These are phyloP conservation scores for Trichoderma sp. DNA, from an alignment of 2,329 filamentous ascomycete genomes.

Conservation along the genomic window DNA sequence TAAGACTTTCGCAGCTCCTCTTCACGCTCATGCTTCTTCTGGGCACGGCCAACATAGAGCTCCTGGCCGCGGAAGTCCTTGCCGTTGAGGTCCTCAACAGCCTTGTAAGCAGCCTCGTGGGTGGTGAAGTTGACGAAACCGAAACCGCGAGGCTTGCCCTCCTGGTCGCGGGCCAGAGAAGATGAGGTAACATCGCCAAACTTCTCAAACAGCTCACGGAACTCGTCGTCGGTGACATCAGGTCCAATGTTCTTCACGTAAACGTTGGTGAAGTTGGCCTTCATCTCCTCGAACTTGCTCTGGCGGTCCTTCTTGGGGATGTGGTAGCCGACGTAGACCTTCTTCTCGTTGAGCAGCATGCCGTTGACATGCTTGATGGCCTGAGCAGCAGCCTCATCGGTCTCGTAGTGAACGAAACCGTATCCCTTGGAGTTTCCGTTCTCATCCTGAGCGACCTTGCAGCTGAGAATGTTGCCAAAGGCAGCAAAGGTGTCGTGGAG, in stretches of 20 bases:
- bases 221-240: slow-evolving; percentile 89
- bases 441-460: slow-evolving; percentile 99
- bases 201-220: slow-evolving; percentile 88
- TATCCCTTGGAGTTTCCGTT: slow-evolving; percentile 96
- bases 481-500: slow-evolving; percentile 98
- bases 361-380: slow-evolving; percentile 99
- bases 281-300: slow-evolving; percentile 99
- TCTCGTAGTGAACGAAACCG: slow-evolving; percentile 99
- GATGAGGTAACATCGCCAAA: slow-evolving; percentile 95
- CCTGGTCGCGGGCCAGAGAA: slow-evolving; percentile 83
- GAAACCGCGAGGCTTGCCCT: slow-evolving; percentile 93
- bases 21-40: slow-evolving; percentile 99
- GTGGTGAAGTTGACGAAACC: slow-evolving; percentile 95
- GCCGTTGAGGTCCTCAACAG: slow-evolving; percentile 89
- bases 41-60: slow-evolving; percentile 95
- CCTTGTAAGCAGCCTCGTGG: slow-evolving; percentile 81
- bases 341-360: slow-evolving; percentile 99
- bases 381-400: slow-evolving; percentile 91
- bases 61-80: slow-evolving; percentile 93
- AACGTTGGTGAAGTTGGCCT: slow-evolving; percentile 99
- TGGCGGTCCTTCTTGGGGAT: slow-evolving; percentile 99
- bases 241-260: slow-evolving; percentile 97
- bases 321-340: slow-evolving; percentile 98
- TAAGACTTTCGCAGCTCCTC: slow-evolving; percentile 99
- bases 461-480: slow-evolving; percentile 98